Evolutionary conservation across 2,329 filamentous ascomycete species (phyloP).

Genomic region (Colletotrichum brevisporum): DNA sequence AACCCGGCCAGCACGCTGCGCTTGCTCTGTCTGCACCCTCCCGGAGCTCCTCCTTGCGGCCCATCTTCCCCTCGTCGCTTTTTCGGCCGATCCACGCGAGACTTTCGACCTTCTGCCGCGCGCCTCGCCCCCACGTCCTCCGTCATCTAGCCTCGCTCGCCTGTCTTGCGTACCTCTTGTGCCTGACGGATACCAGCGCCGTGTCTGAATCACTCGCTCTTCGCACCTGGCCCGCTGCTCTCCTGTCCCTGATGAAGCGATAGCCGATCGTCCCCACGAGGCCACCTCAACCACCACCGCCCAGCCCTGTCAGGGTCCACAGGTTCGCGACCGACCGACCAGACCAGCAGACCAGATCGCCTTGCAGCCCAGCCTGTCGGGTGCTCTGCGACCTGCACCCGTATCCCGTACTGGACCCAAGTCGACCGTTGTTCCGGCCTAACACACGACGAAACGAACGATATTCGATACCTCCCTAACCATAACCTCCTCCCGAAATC

Average conservation of each 20-base stretch:
- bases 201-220: slow-evolving; percentile 4
- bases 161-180: neutral
- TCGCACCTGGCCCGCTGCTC: slow-evolving; percentile 21
- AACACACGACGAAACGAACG: neutral
- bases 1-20: slow-evolving; percentile 3
- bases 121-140: slow-evolving; percentile 23
- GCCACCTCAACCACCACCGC: slow-evolving; percentile 32
- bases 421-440: neutral
- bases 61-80: neutral
- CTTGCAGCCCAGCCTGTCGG: slow-evolving; percentile 4
- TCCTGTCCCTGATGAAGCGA: slow-evolving; percentile 40
- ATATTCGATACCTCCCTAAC: neutral
- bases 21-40: neutral
- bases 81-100: slow-evolving; percentile 6
- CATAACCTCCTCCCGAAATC: slow-evolving; percentile 4
- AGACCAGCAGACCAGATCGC: slow-evolving; percentile 11
- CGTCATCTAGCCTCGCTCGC: neutral
- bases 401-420: slow-evolving; percentile 4
- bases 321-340: slow-evolving; percentile 29
- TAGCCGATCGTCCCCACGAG: slow-evolving; percentile 40
- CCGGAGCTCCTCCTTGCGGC: neutral
- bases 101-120: slow-evolving; percentile 3
- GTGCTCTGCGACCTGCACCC: slow-evolving; percentile 6
- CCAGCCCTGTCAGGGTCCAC: slow-evolving; percentile 39
- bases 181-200: slow-evolving; percentile 16